Evolutionary conservation across 768 basidiomycete species (phyloP).

Genomic region (Tricholoma hemisulphureum): DNA sequence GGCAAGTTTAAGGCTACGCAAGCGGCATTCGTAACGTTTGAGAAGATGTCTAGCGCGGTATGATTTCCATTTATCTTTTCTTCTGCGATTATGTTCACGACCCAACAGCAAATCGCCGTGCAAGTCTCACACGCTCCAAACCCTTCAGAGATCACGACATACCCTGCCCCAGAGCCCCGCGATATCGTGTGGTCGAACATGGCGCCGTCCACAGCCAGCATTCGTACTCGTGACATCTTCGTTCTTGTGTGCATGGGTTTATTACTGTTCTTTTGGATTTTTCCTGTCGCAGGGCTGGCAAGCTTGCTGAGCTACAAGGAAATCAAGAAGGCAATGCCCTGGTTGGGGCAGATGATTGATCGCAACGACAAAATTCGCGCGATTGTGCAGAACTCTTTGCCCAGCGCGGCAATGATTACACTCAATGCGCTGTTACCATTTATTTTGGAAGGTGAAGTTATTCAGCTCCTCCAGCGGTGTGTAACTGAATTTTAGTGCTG

Average conservation of each 20-base stretch:
- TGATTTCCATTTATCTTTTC: conserved; percentile 25
- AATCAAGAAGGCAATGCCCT: conserved; percentile 86
- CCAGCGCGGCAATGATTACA: conserved; percentile 84
- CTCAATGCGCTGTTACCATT: conserved; percentile 90
- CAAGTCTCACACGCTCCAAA: conserved; percentile 78
- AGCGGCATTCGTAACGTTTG: conserved; percentile 93
- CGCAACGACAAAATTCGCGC: conserved; percentile 76
- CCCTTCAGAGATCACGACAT: conserved; percentile 65
- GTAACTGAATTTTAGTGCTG: conserved; percentile 3
- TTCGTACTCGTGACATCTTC: conserved; percentile 66
- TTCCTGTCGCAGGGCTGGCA: conserved; percentile 87
- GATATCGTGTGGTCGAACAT: conserved; percentile 96
- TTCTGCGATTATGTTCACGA: neutral
- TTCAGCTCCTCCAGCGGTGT: conserved; percentile 10
- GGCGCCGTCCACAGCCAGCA: conserved; percentile 55
- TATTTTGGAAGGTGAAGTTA: conserved; percentile 69
- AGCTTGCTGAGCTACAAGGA: conserved; percentile 88
- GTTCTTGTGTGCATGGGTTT: conserved; percentile 68
- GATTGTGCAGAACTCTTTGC: conserved; percentile 92
- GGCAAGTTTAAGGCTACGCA: conserved; percentile 82
- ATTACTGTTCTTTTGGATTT: conserved; percentile 87
- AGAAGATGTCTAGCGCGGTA: conserved; percentile 91
- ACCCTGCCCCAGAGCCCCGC: conserved; percentile 86
- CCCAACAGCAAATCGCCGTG: conserved; percentile 74
- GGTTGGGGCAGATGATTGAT: conserved; percentile 84